Conservation (phyloP, 805 yeast genomes). For the Kodamaea lidongshanica region DNA sequence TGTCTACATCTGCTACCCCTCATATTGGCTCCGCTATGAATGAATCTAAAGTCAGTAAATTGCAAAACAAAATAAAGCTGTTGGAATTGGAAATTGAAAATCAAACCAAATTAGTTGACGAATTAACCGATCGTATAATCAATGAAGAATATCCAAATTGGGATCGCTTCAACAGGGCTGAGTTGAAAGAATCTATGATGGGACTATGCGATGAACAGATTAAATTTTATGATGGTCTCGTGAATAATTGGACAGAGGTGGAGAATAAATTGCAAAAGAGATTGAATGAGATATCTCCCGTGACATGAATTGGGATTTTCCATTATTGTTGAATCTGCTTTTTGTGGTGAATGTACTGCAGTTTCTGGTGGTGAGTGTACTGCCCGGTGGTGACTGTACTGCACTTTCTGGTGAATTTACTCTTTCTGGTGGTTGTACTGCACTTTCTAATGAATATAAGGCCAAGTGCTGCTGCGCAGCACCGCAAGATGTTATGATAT, state of each 20-base stretch:
- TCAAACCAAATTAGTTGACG: slow-evolving; percentile 41
- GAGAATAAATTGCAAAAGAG: slow-evolving; percentile 24
- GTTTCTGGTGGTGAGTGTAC: no score
- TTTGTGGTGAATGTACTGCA: no score
- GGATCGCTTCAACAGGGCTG: slow-evolving; percentile 73
- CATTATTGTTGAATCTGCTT: no score
- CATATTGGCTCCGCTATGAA: slow-evolving; percentile 36
- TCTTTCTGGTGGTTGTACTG: no score
- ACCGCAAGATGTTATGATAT: no score
- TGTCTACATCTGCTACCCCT: slow-evolving; percentile 42
- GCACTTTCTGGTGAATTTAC: no score
- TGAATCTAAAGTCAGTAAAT: slow-evolving; percentile 38
- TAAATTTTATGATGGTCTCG: slow-evolving; percentile 60
- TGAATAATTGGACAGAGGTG: slow-evolving; percentile 64
- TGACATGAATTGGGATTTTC: not conserved
- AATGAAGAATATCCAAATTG: slow-evolving; percentile 56
- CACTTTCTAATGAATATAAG: no score
- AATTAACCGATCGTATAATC: slow-evolving; percentile 41
- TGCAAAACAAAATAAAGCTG: slow-evolving; percentile 36
- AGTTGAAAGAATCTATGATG: slow-evolving; percentile 64
- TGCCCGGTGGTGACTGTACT: no score
- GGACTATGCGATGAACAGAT: slow-evolving; percentile 74
- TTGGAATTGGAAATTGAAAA: slow-evolving; percentile 41
- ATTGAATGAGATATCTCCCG: slow-evolving; percentile 10
- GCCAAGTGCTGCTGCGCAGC: no score